These are phyloP conservation scores for Hypocrella siamensis DNA, from an alignment of 2,329 filamentous ascomycete species.

Conservation along the genomic window DNA sequence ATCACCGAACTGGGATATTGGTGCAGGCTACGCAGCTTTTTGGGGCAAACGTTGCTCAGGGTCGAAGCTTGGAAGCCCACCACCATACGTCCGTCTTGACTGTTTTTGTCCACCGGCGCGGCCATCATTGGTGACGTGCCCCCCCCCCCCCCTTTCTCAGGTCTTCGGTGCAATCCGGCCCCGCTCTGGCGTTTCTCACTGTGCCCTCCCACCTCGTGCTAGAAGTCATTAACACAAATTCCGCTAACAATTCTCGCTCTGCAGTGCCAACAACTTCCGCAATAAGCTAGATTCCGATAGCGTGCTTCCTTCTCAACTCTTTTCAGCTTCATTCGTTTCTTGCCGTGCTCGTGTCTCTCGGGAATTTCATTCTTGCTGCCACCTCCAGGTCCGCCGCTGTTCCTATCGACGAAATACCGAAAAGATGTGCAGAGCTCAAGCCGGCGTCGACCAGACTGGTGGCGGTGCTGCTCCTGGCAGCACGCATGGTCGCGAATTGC, in stretches of 20 bases:
- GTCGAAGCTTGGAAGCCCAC: no score
- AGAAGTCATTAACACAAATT: no score
- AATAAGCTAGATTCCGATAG: conserved; percentile 2
- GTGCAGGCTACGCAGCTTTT: no score
- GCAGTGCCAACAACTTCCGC: conserved; percentile 1
- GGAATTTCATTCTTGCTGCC: conserved; percentile 1
- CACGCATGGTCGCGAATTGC: conserved; percentile 49
- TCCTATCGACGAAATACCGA: conserved; percentile 48
- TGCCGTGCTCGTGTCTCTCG: neutral
- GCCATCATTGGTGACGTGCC: no score
- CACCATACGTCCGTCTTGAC: no score
- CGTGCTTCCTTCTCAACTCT: conserved; percentile 1
- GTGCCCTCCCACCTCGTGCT: no score
- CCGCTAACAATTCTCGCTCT: conserved; percentile 1
- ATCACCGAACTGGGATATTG: no score
- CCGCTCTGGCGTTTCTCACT: no score
- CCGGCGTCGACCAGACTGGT: conserved; percentile 17
- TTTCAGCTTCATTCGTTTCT: neutral
- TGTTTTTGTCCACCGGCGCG: no score
- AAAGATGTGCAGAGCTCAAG: conserved; percentile 47
- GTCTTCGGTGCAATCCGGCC: no score
- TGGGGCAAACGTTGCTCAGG: no score
- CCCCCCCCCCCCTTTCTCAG: no score
- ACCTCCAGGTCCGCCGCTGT: conserved; percentile 37
- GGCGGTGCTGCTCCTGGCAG: conserved; percentile 10